Conservation (phyloP, 2,329 filamentous ascomycete genomes). For the Botrytis squamosa region DNA sequence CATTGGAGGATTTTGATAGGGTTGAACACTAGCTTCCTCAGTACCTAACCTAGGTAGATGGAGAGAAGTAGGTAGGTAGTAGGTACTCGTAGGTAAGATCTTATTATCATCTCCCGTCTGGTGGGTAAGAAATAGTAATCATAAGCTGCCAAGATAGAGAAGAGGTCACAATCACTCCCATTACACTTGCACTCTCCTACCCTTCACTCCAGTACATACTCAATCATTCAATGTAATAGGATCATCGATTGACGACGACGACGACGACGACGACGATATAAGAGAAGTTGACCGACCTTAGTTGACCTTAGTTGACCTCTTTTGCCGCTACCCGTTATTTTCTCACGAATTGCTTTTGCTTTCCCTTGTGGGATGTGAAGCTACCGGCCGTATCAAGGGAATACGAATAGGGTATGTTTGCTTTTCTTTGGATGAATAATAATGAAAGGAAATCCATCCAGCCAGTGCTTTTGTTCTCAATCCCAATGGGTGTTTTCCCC, state of each 20-base stretch:
- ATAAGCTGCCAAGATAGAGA: background rate
- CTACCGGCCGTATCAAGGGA: background rate
- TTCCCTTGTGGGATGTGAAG: background rate
- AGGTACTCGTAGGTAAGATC: background rate
- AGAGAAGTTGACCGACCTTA: background rate
- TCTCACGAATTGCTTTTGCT: background rate
- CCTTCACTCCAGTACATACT: background rate
- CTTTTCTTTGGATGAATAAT: background rate
- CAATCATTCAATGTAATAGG: no score
- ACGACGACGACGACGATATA: background rate
- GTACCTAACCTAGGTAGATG: background rate
- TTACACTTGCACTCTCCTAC: accelerated
- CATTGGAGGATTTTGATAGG: background rate
- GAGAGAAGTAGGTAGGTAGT: background rate
- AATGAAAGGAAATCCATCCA: background rate
- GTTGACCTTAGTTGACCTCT: no score
- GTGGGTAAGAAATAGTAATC: background rate
- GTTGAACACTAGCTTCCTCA: background rate
- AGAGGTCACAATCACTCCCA: background rate
- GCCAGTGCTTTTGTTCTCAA: background rate
- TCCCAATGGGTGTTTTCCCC: background rate
- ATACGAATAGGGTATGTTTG: background rate
- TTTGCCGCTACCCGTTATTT: background rate
- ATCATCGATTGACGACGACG: background rate
- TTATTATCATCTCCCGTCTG: no score